Base-by-base conservation (phyloP, 1,284 basidiomycete genomes). In the Amanita bisporigera region DNA sequence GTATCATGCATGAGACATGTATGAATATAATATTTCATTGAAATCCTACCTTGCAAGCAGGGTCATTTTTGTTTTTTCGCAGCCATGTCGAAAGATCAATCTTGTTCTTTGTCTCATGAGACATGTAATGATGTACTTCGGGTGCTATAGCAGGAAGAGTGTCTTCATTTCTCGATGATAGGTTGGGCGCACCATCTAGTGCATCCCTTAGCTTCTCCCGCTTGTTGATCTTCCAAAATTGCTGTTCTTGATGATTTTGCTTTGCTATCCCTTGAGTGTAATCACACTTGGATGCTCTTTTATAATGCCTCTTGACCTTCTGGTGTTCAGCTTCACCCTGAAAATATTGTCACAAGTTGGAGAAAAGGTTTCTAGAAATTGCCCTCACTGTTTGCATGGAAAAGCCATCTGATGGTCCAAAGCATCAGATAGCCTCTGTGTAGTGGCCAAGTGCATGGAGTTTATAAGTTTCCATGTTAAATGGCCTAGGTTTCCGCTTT, bases 291-390 rank as follows among this genome's bases (percentile, higher is more conserved):
- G 78, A 79, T 1, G 75, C 79, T 4, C 69, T 70, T 0, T 63
- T 40, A 65, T 80, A 83, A 21, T 78, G 74, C 0, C 63, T 41
- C 54, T 85, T 84, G 5, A 80, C 71, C 2, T 63, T 61, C 1
- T 74, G 66, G 61, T 83, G 81, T 54, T 80, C 76, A 0, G 76
- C 71, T 65, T 83, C 79, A 0, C 77, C 75, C 79, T 81, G 50
- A 17, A 55, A 50, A 21, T 15, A 31, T 29, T n/a, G 15, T 29
- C 62, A 45, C 41, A 7, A 19, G 61, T 40, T 26, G 40, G 5
- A 54, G 38, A 24, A 47, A 59, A 55, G 43, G 26, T 38, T 6
- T 24, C 40, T 41, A 41, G 40, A 12, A 41, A 58, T 33, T 43
- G 67, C 6, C 29, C 68, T 40, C 64, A 76, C 75, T 49, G 68